A percentile compares a stretch with the other conserved stretches of the same genome.
Evolutionary conservation across 2,329 filamentous ascomycete species (phyloP).

Genomic region (Hypoxylon sp.): DNA sequence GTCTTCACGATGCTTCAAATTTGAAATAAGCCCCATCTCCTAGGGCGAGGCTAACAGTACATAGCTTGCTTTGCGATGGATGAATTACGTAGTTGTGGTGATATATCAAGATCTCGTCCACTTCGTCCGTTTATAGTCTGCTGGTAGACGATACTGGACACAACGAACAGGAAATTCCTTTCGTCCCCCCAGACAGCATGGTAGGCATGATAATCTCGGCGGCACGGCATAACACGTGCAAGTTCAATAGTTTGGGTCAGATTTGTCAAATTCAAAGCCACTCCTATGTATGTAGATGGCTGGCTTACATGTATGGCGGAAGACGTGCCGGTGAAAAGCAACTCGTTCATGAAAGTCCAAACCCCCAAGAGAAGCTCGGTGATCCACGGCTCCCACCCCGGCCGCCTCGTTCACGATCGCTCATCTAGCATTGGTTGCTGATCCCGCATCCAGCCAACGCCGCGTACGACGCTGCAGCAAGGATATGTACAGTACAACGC

Average conservation of each 20-base stretch:
- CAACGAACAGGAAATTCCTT: slow-evolving; percentile 1
- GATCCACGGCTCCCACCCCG: slow-evolving; percentile 34
- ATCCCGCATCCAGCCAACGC: slow-evolving; percentile 44
- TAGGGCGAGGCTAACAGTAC: slow-evolving; percentile 21
- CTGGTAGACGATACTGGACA: background rate
- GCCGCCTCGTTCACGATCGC: slow-evolving; percentile 47
- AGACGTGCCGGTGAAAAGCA: slow-evolving; percentile 28
- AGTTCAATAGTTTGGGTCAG: slow-evolving; percentile 38
- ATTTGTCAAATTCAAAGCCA: slow-evolving; percentile 35
- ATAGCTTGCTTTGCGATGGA: slow-evolving; percentile 10
- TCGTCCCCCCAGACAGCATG: slow-evolving; percentile 28
- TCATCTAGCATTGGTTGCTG: slow-evolving; percentile 51
- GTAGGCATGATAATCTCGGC: slow-evolving; percentile 31
- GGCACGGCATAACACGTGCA: slow-evolving; percentile 33
- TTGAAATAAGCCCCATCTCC: slow-evolving; percentile 15
- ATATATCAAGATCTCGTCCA: slow-evolving; percentile 11
- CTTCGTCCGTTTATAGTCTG: slow-evolving; percentile 1
- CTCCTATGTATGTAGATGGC: slow-evolving; percentile 21
- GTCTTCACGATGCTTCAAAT: slow-evolving; percentile 14
- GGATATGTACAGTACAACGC: slow-evolving; percentile 33
- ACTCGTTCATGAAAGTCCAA: slow-evolving; percentile 15
- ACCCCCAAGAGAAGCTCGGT: slow-evolving; percentile 20
- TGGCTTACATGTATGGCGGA: background rate
- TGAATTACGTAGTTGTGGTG: slow-evolving; percentile 14
- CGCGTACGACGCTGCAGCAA: slow-evolving; percentile 43